Conservation (phyloP, 1,284 basidiomycete genomes). For the Fomitopsis schrenkii region DNA sequence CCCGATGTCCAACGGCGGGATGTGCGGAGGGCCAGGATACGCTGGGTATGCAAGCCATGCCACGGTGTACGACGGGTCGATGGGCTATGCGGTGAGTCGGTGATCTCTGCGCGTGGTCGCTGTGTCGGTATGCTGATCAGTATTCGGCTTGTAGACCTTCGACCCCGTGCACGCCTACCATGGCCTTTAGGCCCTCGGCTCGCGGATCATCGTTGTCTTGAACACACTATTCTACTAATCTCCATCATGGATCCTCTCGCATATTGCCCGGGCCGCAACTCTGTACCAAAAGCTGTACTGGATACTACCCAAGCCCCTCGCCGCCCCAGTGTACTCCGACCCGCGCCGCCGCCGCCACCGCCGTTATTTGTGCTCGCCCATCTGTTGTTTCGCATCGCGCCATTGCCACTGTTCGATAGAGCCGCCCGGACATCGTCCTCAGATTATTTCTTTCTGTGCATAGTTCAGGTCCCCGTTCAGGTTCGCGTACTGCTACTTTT, state of each 20-base stretch:
- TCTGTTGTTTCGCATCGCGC: too few species aligned
- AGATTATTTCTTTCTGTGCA: too few species aligned
- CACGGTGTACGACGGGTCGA: not conserved
- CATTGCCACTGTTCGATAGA: too few species aligned
- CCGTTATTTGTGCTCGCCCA: not conserved
- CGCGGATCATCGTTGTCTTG: not conserved
- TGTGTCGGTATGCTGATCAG: not conserved
- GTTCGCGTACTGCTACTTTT: too few species aligned
- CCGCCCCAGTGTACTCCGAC: not conserved
- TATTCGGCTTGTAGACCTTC: not conserved
- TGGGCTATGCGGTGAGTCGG: not conserved
- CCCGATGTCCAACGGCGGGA: not conserved
- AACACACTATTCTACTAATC: not conserved
- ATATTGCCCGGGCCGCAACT: not conserved
- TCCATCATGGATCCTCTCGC: not conserved
- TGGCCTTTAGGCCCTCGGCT: not conserved
- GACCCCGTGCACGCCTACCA: not conserved
- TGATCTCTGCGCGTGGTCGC: not conserved
- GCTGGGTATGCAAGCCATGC: not conserved
- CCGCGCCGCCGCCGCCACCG: not conserved
- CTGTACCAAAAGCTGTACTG: conserved; percentile 1
- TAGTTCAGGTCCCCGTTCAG: too few species aligned
- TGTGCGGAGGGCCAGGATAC: conserved; percentile 1
- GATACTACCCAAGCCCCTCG: not conserved
- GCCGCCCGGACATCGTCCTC: too few species aligned